Conservation (phyloP, 257 asterid genomes). For the Solanum infundibuliforme region DNA sequence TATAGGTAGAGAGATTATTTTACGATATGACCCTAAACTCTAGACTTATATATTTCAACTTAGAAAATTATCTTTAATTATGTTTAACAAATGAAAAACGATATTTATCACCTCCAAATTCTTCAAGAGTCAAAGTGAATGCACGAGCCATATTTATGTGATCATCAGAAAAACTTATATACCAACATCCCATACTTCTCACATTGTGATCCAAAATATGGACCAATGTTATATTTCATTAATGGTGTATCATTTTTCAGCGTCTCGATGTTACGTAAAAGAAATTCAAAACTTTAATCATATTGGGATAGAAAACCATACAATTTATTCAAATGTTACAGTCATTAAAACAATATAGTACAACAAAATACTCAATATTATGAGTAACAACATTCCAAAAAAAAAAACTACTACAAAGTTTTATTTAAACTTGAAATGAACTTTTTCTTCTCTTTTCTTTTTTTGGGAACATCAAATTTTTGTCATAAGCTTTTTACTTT, state of each 20-base stretch:
- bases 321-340: background rate
- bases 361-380: background rate
- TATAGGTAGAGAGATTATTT: background rate
- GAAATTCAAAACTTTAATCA: background rate
- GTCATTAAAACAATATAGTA: background rate
- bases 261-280: background rate
- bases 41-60: background rate
- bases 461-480: background rate
- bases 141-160: conserved; percentile 83
- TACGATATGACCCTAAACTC: background rate
- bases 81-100: background rate
- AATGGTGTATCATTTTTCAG: background rate
- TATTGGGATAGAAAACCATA: background rate
- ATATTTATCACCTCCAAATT: background rate
- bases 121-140: conserved; percentile 40
- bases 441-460: background rate
- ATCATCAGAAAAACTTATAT: conserved; percentile 56
- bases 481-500: background rate
- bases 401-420: background rate
- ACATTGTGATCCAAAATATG: conserved; percentile 76
- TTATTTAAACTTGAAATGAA: background rate
- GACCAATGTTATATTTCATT: background rate
- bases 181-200: conserved; percentile 72
- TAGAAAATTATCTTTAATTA: background rate
- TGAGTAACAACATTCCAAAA: background rate